Percentiles rank a stretch among this genome's conserved stretches.
These are phyloP conservation scores for Lentinula edodes DNA, from an alignment of 768 basidiomycete species.

Conservation along the genomic window DNA sequence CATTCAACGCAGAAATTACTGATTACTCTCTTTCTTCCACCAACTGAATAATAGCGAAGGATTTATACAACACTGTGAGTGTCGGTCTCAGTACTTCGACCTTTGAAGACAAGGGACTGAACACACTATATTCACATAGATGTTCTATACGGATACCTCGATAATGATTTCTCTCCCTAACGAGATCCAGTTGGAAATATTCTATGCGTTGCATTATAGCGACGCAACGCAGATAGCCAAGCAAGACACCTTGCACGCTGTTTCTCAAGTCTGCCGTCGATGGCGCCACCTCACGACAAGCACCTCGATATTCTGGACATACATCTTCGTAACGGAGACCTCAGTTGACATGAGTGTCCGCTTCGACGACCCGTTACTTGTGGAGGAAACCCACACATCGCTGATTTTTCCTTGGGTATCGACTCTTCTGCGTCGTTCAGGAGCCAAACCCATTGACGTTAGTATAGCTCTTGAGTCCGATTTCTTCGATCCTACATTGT, in stretches of 20 bases:
- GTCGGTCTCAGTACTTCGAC: too few relatives aligned
- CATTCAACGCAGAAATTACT: too few relatives aligned
- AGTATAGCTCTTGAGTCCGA: background rate
- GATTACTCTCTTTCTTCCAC: too few relatives aligned
- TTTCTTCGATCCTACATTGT: background rate
- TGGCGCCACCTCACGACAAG: background rate
- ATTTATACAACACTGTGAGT: too few relatives aligned
- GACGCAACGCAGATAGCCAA: background rate
- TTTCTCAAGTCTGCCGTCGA: background rate
- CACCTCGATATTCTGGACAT: background rate
- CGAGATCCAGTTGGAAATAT: background rate
- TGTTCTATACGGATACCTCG: background rate
- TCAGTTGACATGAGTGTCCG: background rate
- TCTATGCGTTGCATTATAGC: background rate
- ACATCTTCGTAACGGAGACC: background rate
- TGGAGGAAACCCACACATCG: background rate
- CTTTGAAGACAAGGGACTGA: too few relatives aligned
- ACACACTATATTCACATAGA: background rate
- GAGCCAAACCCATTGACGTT: background rate
- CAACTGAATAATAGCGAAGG: too few relatives aligned
- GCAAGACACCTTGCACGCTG: background rate
- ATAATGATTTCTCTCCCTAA: background rate
- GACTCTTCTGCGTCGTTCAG: background rate
- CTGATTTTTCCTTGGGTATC: background rate
- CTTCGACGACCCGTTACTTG: background rate